A percentile compares a stretch with the other conserved stretches of the same genome.
These are phyloP conservation scores for Oropetium thomaeum DNA, from an alignment of 176 grass and related monocot genomes.

Conservation along the genomic window DNA sequence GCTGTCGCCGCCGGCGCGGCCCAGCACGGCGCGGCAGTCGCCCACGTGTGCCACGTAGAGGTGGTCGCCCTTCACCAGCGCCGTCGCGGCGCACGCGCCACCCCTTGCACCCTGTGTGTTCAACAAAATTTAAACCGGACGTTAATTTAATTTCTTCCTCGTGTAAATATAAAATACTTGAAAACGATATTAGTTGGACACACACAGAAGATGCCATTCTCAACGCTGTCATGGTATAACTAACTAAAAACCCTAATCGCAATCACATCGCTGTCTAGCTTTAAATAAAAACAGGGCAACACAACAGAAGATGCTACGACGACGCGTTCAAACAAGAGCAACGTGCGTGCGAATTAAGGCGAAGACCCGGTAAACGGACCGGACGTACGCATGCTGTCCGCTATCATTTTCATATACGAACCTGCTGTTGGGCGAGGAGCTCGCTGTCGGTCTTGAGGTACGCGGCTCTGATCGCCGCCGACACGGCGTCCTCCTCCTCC, in stretches of 20 bases:
- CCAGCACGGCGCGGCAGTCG: constrained; percentile 72
- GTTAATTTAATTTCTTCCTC: neutral
- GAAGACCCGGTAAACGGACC: constrained; percentile 35
- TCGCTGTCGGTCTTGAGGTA: constrained; percentile 76
- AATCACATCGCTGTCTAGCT: neutral
- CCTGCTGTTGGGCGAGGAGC: constrained; percentile 47
- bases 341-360: too few species aligned
- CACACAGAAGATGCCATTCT: neutral
- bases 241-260: neutral
- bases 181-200: too few species aligned
- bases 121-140: neutral
- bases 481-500: constrained; percentile 4
- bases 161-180: neutral
- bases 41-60: constrained; percentile 74
- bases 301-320: constrained; percentile 13
- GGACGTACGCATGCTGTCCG: neutral
- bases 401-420: neutral
- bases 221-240: neutral
- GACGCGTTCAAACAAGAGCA: constrained; percentile 33
- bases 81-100: constrained; percentile 70
- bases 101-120: constrained; percentile 47
- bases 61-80: constrained; percentile 49
- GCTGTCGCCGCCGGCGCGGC: constrained; percentile 5
- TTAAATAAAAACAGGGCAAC: neutral
- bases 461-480: constrained; percentile 53